Evolutionary conservation across 2,329 filamentous ascomycete genomes (phyloP).

Genomic region (Pseudocercospora vitis): DNA sequence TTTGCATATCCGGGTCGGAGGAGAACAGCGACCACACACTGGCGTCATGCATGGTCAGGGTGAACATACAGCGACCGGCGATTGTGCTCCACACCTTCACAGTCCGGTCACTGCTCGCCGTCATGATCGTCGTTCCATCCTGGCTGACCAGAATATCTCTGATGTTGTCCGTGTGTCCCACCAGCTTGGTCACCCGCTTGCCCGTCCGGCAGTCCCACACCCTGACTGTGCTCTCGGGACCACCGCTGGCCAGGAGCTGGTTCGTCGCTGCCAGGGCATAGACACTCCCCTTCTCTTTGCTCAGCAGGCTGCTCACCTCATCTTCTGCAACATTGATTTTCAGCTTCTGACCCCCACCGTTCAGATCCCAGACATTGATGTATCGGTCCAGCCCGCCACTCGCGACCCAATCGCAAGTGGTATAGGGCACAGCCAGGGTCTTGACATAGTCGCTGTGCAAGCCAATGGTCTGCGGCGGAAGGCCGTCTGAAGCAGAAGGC

Average conservation of each 20-base stretch:
- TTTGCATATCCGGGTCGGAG: slow-evolving; percentile 75
- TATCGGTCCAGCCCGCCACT: slow-evolving; percentile 91
- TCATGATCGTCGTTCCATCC: slow-evolving; percentile 86
- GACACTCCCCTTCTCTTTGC: slow-evolving; percentile 83
- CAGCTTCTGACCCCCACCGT: slow-evolving; percentile 79
- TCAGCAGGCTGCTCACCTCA: slow-evolving; percentile 68
- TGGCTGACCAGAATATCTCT: slow-evolving; percentile 87
- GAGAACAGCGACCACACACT: slow-evolving; percentile 97
- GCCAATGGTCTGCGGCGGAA: slow-evolving; percentile 77
- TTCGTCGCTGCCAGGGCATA: slow-evolving; percentile 83
- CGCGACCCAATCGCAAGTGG: slow-evolving; percentile 78
- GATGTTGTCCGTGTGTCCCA: slow-evolving; percentile 93
- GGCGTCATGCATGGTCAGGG: slow-evolving; percentile 97
- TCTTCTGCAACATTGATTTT: slow-evolving; percentile 84
- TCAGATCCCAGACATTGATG: slow-evolving; percentile 90
- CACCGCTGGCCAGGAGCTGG: slow-evolving; percentile 83
- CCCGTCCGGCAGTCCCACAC: slow-evolving; percentile 89
- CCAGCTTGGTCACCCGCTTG: slow-evolving; percentile 90
- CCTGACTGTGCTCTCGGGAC: slow-evolving; percentile 88
- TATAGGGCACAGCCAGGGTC: slow-evolving; percentile 76
- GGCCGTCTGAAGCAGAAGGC: slow-evolving; percentile 62
- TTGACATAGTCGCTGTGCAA: slow-evolving; percentile 97
- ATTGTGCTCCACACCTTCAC: slow-evolving; percentile 98
- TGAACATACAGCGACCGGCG: slow-evolving; percentile 94
- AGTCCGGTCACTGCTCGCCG: slow-evolving; percentile 91